These are phyloP conservation scores for Voacanga thouarsii DNA, from an alignment of 257 asterid genomes.

Conservation along the genomic window DNA sequence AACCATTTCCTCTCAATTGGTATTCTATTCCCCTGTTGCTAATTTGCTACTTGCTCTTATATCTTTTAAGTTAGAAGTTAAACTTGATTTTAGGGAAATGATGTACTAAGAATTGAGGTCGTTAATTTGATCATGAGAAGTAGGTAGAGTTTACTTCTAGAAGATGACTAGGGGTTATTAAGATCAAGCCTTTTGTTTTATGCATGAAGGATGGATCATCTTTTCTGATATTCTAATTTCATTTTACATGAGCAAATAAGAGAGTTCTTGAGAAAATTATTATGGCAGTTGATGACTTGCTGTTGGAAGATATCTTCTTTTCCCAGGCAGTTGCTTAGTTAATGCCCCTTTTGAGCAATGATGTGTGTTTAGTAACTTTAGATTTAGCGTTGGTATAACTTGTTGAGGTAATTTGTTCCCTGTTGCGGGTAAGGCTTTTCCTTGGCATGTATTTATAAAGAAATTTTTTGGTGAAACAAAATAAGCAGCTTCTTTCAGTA, in stretches of 20 bases:
- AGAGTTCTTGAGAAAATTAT: background rate
- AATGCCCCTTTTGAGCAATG: background rate
- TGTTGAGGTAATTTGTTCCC: too few relatives aligned
- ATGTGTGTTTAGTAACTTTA: too few relatives aligned
- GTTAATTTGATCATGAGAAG: background rate
- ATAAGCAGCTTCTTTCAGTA: background rate
- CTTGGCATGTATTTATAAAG: background rate
- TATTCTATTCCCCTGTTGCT: slow-evolving; percentile 13
- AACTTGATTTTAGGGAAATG: background rate
- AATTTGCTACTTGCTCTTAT: background rate
- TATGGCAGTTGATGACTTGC: background rate
- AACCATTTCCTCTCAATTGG: slow-evolving; percentile 74
- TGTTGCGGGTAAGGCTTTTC: background rate
- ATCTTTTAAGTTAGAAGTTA: background rate
- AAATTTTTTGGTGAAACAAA: background rate
- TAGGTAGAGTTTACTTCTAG: background rate
- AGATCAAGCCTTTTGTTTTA: background rate
- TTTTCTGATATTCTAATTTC: background rate
- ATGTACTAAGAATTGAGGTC: background rate
- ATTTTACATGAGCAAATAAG: background rate
- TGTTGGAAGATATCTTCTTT: background rate
- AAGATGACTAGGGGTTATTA: background rate
- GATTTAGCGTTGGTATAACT: too few relatives aligned
- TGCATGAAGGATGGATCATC: background rate
- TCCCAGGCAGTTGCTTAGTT: background rate